Percentiles rank a stretch among this genome's conserved stretches.
Evolutionary conservation across 2,329 filamentous ascomycete genomes (phyloP).

Genomic region (Chaetomiaceae sp.): DNA sequence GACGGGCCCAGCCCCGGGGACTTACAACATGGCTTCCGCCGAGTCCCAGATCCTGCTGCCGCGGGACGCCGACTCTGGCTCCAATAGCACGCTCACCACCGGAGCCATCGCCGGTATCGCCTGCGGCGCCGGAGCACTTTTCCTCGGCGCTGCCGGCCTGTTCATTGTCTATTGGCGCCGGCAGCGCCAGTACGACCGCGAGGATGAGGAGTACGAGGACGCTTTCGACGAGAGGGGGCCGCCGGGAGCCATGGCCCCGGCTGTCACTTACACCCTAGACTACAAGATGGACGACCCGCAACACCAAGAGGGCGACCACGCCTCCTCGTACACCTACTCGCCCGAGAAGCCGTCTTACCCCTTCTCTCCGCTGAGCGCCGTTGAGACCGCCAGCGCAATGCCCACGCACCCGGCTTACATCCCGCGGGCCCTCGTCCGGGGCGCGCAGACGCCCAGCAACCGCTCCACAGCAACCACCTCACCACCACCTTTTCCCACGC

Average conservation of each 20-base stretch:
- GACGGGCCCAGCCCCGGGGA: too few relatives aligned
- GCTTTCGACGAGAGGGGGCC: conserved; percentile 14
- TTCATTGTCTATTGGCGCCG: conserved; percentile 44
- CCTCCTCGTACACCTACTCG: conserved; percentile 14
- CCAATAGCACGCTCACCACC: conserved; percentile 32
- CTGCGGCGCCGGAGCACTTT: conserved; percentile 38
- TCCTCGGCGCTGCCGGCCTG: conserved; percentile 38
- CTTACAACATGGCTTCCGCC: conserved; percentile 28
- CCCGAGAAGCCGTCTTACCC: conserved; percentile 14
- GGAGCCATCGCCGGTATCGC: conserved; percentile 50
- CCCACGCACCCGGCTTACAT: conserved; percentile 47
- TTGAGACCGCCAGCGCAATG: conserved; percentile 28
- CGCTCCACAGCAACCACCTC: conserved; percentile 8
- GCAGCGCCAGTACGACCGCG: conserved; percentile 32
- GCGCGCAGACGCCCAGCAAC: conserved; percentile 14
- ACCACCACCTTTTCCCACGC: conserved; percentile 7
- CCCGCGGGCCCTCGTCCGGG: conserved; percentile 29
- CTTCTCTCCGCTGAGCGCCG: conserved; percentile 14
- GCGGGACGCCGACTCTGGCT: conserved; percentile 19
- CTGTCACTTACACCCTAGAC: conserved; percentile 28
- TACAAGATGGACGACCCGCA: conserved; percentile 25
- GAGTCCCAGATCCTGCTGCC: conserved; percentile 21
- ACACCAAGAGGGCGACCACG: conserved; percentile 11
- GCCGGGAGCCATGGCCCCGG: conserved; percentile 3
- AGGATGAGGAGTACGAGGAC: conserved; percentile 23